These are phyloP conservation scores for Trichophyton mentagrophytes DNA, from an alignment of 2,329 filamentous ascomycete genomes.

Conservation along the genomic window DNA sequence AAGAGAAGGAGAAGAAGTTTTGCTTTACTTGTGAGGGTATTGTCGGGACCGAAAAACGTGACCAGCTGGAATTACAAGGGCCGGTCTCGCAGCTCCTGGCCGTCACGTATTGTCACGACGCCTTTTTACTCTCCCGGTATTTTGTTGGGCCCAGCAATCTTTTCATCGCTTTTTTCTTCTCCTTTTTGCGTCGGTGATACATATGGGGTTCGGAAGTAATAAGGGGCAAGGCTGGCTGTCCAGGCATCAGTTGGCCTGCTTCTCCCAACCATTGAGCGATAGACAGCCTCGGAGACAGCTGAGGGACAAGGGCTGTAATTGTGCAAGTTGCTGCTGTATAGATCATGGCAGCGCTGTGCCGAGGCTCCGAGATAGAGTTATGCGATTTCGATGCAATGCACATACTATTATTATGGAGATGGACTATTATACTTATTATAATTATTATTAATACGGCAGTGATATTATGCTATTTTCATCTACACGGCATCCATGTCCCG, in stretches of 20 bases:
- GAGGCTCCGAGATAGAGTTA: constrained; percentile 3
- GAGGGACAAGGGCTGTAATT: not conserved
- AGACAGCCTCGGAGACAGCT: not conserved
- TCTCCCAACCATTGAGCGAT: not conserved
- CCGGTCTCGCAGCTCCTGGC: not conserved
- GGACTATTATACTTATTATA: not conserved
- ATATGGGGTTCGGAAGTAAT: not conserved
- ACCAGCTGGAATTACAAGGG: not conserved
- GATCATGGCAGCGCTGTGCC: not conserved
- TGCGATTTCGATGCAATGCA: not conserved
- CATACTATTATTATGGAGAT: not conserved
- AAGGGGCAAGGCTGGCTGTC: not conserved
- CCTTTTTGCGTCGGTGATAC: not conserved
- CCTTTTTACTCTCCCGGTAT: not conserved
- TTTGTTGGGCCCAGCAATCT: not conserved
- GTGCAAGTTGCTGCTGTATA: not conserved
- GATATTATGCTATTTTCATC: not conserved
- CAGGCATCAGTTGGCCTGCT: not conserved
- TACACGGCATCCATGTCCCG: not conserved
- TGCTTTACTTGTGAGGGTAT: not conserved
- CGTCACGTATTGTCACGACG: constrained; percentile 5
- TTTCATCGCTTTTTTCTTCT: not conserved
- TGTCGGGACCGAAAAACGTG: constrained; percentile 4
- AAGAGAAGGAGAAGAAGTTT: not conserved
- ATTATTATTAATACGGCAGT: not conserved